Conservation (phyloP, 177 flowering plant species). For the Telopea speciosissima region DNA sequence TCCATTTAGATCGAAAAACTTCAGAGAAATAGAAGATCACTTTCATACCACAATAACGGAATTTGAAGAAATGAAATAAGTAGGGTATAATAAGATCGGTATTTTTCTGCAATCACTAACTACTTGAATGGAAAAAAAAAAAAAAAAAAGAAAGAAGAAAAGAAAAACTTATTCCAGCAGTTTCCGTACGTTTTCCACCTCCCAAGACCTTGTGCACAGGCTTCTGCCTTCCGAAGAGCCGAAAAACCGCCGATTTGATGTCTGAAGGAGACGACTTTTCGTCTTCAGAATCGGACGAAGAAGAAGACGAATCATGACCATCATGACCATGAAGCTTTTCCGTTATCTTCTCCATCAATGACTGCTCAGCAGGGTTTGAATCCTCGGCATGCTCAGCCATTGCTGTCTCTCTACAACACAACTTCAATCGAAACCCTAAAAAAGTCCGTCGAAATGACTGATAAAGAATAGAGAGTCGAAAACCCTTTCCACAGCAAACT, state of each 20-base stretch:
- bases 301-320: slow-evolving; percentile 43
- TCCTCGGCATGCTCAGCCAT: slow-evolving; percentile 36
- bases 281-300: slow-evolving; percentile 57
- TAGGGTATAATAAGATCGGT: background rate
- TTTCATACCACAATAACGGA: background rate
- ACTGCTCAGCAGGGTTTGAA: slow-evolving; percentile 33
- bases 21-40: background rate
- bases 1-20: background rate
- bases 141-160: background rate
- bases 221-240: slow-evolving; percentile 56
- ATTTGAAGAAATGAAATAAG: background rate
- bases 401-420: background rate
- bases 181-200: slow-evolving; percentile 57
- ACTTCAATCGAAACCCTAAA: background rate
- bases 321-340: slow-evolving; percentile 60
- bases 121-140: background rate
- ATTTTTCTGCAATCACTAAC: background rate
- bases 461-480: background rate
- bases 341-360: slow-evolving; percentile 58
- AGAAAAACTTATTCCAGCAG: background rate
- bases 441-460: background rate
- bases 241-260: slow-evolving; percentile 28
- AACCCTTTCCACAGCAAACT: background rate
- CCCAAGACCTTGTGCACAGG: slow-evolving; percentile 65
- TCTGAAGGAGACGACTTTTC: slow-evolving; percentile 41